phyloP scores from a whole-genome alignment of 441 rosid species.

The Raphanus hybrid region DNA sequence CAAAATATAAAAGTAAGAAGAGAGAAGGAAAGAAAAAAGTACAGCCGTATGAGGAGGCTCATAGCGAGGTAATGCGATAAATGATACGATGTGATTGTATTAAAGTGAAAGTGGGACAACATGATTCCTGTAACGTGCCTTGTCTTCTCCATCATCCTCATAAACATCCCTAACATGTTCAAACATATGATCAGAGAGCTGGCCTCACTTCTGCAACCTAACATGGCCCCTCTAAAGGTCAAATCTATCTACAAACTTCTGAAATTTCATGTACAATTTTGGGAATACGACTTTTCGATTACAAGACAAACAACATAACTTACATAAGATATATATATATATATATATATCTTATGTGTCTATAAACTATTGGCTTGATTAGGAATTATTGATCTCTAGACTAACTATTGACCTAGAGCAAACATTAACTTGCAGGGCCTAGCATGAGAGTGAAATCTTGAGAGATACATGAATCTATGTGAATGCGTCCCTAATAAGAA shows the following conservation, averaged over 20 bases:
- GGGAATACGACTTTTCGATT: slow-evolving; percentile 5
- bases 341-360: slow-evolving; percentile 17
- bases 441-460: slow-evolving; percentile 16
- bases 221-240: slow-evolving; percentile 43
- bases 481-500: slow-evolving; percentile 1
- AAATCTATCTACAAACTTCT: slow-evolving; percentile 29
- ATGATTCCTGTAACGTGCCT: slow-evolving; percentile 41
- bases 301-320: slow-evolving; percentile 16
- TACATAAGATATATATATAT: neutral
- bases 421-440: neutral
- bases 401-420: neutral
- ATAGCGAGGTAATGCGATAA: slow-evolving; percentile 27
- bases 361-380: slow-evolving; percentile 16
- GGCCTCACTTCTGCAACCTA: slow-evolving; percentile 45
- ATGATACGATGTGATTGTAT: slow-evolving; percentile 32
- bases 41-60: slow-evolving; percentile 35
- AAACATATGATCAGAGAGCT: slow-evolving; percentile 42
- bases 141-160: slow-evolving; percentile 45
- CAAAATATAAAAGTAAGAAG: slow-evolving; percentile 4
- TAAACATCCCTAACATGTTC: slow-evolving; percentile 44
- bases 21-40: slow-evolving; percentile 13
- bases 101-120: slow-evolving; percentile 39
- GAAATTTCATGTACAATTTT: slow-evolving; percentile 11
- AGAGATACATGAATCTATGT: neutral
- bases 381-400: slow-evolving; percentile 24